Conservation (phyloP, 2,329 filamentous ascomycete species). For the Trichoderma sp. region DNA sequence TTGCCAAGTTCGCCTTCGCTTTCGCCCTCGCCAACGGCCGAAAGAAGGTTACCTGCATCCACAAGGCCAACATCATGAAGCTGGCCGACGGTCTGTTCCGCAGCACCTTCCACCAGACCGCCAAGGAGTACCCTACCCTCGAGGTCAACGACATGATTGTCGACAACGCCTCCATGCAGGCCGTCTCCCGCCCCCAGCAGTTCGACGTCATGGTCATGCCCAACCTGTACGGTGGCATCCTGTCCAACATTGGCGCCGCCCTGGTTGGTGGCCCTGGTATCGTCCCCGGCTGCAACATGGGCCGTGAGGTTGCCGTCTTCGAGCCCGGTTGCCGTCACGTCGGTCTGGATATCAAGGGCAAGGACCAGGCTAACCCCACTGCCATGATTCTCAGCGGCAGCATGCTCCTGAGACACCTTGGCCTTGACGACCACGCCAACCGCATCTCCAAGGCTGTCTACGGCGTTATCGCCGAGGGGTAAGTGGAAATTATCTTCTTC, state of each 20-base stretch:
- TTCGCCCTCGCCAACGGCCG: slow-evolving; percentile 98
- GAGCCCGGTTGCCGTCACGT: slow-evolving; percentile 99
- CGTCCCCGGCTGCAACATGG: slow-evolving; percentile 99
- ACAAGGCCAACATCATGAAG: slow-evolving; percentile 99
- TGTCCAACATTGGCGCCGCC: slow-evolving; percentile 97
- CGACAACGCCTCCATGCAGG: slow-evolving; percentile 99
- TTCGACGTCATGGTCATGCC: slow-evolving; percentile 99
- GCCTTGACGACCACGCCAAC: slow-evolving; percentile 97
- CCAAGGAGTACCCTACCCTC: slow-evolving; percentile 92
- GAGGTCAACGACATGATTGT: slow-evolving; percentile 99
- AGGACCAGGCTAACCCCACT: slow-evolving; percentile 98
- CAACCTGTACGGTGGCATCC: slow-evolving; percentile 96
- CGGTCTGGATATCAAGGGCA: slow-evolving; percentile 98
- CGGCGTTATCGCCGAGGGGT: slow-evolving; percentile 83
- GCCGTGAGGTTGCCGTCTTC: slow-evolving; percentile 95
- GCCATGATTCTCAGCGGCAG: slow-evolving; percentile 91
- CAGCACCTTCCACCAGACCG: slow-evolving; percentile 89
- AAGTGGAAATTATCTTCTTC: slow-evolving; percentile 38
- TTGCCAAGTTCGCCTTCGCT: slow-evolving; percentile 97
- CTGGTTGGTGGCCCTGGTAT: slow-evolving; percentile 96
- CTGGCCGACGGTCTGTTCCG: slow-evolving; percentile 98
- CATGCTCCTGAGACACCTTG: slow-evolving; percentile 96
- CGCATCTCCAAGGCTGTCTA: slow-evolving; percentile 87
- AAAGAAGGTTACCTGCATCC: slow-evolving; percentile 99
- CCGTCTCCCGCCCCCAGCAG: slow-evolving; percentile 91